phyloP scores from a whole-genome alignment of 768 basidiomycete species.

The Leccinum longicurvipes region DNA sequence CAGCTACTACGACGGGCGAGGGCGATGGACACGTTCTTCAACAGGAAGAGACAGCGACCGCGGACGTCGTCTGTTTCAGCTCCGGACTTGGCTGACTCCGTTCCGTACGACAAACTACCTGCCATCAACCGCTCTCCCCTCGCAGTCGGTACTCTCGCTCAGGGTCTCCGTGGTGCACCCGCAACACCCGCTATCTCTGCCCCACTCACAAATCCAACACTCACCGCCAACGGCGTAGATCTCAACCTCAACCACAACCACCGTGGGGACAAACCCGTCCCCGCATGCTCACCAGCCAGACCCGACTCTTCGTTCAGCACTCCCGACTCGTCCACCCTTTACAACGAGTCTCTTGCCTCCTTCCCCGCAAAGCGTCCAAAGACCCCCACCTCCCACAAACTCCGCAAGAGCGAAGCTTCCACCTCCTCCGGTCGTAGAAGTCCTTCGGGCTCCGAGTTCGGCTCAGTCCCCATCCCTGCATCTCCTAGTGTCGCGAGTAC shows the following conservation, averaged over 20 bases:
- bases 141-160: slow-evolving; percentile 51
- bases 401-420: slow-evolving; percentile 54
- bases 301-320: slow-evolving; percentile 54
- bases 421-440: slow-evolving; percentile 47
- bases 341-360: slow-evolving; percentile 46
- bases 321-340: slow-evolving; percentile 57
- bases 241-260: slow-evolving; percentile 64
- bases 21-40: slow-evolving; percentile 65
- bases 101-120: slow-evolving; percentile 69
- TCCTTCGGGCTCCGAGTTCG: slow-evolving; percentile 53
- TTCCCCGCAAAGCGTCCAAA: slow-evolving; percentile 36
- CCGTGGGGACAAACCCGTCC: slow-evolving; percentile 48
- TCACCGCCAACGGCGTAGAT: slow-evolving; percentile 69
- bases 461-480: slow-evolving; percentile 37
- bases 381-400: slow-evolving; percentile 34
- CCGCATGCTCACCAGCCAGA: slow-evolving; percentile 28
- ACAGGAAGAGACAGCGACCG: slow-evolving; percentile 55
- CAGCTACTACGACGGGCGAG: slow-evolving; percentile 13
- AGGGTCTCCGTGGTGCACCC: slow-evolving; percentile 45
- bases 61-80: slow-evolving; percentile 60
- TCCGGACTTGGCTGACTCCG: slow-evolving; percentile 63
- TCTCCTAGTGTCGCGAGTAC: slow-evolving; percentile 29
- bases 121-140: slow-evolving; percentile 55
- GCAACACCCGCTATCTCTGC: slow-evolving; percentile 57
- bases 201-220: slow-evolving; percentile 78